Conservation (phyloP, 116 monocot species). For the Posidonia oceanica region DNA sequence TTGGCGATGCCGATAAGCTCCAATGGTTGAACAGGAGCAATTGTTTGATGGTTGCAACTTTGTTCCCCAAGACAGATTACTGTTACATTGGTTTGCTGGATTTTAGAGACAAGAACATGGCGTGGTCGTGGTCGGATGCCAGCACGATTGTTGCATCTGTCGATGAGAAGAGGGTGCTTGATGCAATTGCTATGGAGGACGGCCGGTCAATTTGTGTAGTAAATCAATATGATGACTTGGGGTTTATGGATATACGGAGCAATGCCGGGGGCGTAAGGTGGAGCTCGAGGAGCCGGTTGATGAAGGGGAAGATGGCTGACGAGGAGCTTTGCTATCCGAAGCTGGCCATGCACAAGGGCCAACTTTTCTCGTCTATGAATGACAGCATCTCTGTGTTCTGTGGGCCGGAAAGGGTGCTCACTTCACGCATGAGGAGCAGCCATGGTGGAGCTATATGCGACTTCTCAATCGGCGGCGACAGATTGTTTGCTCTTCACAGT, state of each 20-base stretch:
- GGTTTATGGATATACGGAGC: conserved; percentile 69
- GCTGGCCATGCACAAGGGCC: conserved; percentile 55
- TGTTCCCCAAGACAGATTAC: conserved; percentile 71
- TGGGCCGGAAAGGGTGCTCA: conserved; percentile 70
- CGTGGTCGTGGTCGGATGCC: conserved; percentile 65
- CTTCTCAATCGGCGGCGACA: conserved; percentile 73
- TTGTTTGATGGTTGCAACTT: conserved; percentile 57
- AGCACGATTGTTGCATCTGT: conserved; percentile 1
- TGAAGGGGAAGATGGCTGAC: conserved; percentile 38
- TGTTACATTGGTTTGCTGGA: conserved; percentile 71
- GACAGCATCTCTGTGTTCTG: conserved; percentile 76
- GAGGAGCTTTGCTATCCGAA: conserved; percentile 82
- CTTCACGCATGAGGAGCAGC: conserved; percentile 41
- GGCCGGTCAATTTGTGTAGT: conserved; percentile 65
- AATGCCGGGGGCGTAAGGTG: conserved; percentile 43
- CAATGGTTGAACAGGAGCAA: conserved; percentile 49
- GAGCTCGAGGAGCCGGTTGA: conserved; percentile 68
- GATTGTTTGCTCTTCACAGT: conserved; percentile 77
- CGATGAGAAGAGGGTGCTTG: conserved; percentile 68
- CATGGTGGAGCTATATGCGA: conserved; percentile 70
- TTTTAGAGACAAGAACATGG: conserved; percentile 46
- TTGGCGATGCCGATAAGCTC: conserved; percentile 76
- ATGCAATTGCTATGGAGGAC: conserved; percentile 75
- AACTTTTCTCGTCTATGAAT: conserved; percentile 82
- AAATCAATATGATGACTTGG: conserved; percentile 80